Evolutionary conservation across 2,329 filamentous ascomycete species (phyloP).

Genomic region (Tolypocladium pustulatum): DNA sequence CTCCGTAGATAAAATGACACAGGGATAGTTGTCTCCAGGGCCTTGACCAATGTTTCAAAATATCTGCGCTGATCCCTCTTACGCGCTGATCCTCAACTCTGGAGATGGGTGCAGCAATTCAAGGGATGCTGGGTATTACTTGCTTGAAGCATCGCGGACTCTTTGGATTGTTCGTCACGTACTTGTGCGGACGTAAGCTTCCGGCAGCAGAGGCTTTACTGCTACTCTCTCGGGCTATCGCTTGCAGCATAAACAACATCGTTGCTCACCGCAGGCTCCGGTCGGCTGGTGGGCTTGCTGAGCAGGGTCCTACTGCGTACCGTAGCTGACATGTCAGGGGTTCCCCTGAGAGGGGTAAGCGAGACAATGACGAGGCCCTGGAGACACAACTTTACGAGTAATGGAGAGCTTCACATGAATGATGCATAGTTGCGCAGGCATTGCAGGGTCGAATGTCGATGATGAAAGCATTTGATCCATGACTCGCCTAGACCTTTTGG

Average conservation of each 20-base stretch:
- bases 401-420: background rate
- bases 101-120: background rate
- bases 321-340: background rate
- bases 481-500: background rate
- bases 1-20: background rate
- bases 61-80: background rate
- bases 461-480: background rate
- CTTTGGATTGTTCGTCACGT: too few species aligned
- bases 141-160: background rate
- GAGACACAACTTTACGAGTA: background rate
- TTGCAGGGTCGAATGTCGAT: background rate
- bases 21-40: background rate
- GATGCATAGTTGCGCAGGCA: background rate
- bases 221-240: background rate
- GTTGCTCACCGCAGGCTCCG: background rate
- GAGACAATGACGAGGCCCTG: background rate
- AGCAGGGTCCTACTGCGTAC: background rate
- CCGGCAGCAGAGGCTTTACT: background rate
- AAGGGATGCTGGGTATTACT: background rate
- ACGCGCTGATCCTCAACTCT: background rate
- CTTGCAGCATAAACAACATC: background rate
- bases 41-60: too few species aligned
- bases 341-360: background rate
- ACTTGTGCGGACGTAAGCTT: too few species aligned
- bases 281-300: background rate